Percentiles rank a stretch among this genome's conserved stretches.
Evolutionary conservation across 345 rosid genomes (phyloP).

Genomic region (Citropsis articulata): DNA sequence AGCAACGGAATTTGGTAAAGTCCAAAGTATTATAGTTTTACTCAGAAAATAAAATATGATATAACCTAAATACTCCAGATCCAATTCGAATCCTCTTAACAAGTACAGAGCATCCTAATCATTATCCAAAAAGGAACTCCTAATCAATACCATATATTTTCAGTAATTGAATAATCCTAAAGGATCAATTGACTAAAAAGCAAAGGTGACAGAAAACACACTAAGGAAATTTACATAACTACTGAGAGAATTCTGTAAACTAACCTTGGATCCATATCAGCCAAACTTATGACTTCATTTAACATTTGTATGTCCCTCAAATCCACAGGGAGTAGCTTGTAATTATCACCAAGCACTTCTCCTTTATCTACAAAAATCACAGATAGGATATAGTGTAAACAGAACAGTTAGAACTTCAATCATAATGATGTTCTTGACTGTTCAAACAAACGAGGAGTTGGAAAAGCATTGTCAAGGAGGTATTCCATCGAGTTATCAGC

Average conservation of each 20-base stretch:
- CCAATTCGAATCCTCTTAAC: neutral
- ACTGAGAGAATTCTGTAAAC: neutral
- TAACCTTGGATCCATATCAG: conserved; percentile 88
- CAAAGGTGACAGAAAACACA: neutral
- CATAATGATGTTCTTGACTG: neutral
- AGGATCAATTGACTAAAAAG: neutral
- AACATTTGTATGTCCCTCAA: conserved; percentile 69
- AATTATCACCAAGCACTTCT: conserved; percentile 78
- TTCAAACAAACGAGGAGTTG: neutral
- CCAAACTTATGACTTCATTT: conserved; percentile 63
- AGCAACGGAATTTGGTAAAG: neutral
- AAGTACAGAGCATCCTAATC: neutral
- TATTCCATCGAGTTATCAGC: neutral
- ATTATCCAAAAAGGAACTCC: neutral
- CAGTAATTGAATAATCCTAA: neutral
- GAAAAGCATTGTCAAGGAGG: neutral
- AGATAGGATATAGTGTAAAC: conserved; percentile 6
- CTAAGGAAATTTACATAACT: neutral
- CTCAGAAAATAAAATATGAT: neutral
- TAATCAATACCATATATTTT: neutral
- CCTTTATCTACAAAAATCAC: conserved; percentile 66
- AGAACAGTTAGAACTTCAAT: conserved; percentile 1
- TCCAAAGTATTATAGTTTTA: neutral
- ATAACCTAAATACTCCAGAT: neutral
- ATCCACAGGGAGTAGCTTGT: conserved; percentile 91